Conservation (phyloP, 169 alveolate species). For the Amoebophrya sp. region DNA sequence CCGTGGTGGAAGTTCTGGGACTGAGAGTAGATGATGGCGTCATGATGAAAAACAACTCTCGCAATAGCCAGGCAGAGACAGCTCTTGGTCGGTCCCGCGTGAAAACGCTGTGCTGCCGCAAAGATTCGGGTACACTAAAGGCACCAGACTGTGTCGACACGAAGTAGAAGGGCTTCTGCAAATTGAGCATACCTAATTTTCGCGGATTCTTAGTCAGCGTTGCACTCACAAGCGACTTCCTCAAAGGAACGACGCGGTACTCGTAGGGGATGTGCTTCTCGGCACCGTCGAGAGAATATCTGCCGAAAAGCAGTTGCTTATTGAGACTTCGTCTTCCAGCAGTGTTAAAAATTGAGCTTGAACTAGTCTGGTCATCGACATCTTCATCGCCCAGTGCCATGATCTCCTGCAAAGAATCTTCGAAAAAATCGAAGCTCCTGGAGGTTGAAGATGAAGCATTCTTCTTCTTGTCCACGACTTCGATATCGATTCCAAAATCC, state of each 20-base stretch:
- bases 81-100: conserved; percentile 10
- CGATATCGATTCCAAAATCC: too few species aligned
- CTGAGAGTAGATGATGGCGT: background rate
- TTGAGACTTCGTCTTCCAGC: background rate
- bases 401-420: background rate
- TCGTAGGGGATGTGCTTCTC: background rate
- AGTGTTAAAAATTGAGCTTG: too few species aligned
- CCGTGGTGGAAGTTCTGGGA: background rate
- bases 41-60: background rate
- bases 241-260: background rate
- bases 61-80: background rate
- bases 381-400: background rate
- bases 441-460: too few species aligned
- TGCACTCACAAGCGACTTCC: background rate
- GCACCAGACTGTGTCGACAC: background rate
- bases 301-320: background rate
- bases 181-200: background rate
- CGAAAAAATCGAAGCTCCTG: background rate
- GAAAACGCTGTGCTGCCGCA: background rate
- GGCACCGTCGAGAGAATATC: background rate
- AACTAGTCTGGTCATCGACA: too few species aligned
- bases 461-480: too few species aligned
- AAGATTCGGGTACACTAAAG: background rate
- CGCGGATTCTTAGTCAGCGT: conserved; percentile 1
- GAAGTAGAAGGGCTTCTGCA: background rate